phyloP scores from a whole-genome alignment of 2,329 filamentous ascomycete species.

The Venturia nashicola region DNA sequence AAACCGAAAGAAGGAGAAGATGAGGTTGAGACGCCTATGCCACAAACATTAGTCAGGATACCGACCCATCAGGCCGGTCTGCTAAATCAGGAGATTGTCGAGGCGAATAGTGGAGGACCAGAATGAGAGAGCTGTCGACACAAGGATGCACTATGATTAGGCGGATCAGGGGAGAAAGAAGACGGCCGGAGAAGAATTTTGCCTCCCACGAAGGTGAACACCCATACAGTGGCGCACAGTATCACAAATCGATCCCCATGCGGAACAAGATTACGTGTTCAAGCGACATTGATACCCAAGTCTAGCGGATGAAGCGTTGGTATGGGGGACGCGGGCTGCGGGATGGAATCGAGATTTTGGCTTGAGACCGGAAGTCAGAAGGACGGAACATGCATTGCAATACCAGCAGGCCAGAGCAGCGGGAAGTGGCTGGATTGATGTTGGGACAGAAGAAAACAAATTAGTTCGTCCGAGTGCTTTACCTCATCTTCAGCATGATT shows the following conservation, averaged over 20 bases:
- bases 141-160: not conserved
- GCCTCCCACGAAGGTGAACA: not conserved
- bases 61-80: conserved; percentile 55
- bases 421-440: not conserved
- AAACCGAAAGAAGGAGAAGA: conserved; percentile 38
- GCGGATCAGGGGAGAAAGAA: not conserved
- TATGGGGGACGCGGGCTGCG: too few relatives aligned
- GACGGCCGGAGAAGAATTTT: not conserved
- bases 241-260: not conserved
- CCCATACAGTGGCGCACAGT: not conserved
- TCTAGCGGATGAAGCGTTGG: not conserved
- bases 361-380: not conserved
- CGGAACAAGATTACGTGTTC: not conserved
- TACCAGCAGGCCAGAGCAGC: not conserved
- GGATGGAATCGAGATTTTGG: not conserved
- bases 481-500: not conserved
- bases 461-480: not conserved
- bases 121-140: not conserved
- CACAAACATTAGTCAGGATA: conserved; percentile 73
- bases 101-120: not conserved
- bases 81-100: conserved; percentile 17
- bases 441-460: not conserved
- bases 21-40: conserved; percentile 42
- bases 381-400: not conserved
- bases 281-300: not conserved